Conservation (phyloP, 1,284 basidiomycete genomes). For the Irpex sp. region DNA sequence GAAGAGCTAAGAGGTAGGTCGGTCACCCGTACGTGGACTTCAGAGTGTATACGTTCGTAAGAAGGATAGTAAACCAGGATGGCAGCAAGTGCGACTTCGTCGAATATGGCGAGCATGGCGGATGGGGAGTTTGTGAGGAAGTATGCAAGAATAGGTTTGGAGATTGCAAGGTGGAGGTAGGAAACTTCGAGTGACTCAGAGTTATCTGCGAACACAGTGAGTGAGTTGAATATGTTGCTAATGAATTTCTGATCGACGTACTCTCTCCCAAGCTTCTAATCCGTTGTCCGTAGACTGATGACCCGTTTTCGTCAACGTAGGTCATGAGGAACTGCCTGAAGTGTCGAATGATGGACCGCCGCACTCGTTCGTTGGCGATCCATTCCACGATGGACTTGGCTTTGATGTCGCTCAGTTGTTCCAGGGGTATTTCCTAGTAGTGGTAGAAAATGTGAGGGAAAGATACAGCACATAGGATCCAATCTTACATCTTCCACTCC, state of each 20-base stretch:
- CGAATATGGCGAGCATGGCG: slow-evolving; percentile 92
- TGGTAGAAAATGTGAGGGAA: background rate
- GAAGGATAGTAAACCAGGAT: slow-evolving; percentile 95
- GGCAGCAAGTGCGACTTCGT: slow-evolving; percentile 91
- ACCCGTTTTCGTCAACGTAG: slow-evolving; percentile 88
- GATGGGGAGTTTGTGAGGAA: slow-evolving; percentile 95
- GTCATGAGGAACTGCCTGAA: slow-evolving; percentile 97
- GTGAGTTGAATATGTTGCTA: background rate
- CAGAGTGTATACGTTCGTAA: slow-evolving; percentile 96
- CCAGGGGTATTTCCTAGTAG: slow-evolving; percentile 85
- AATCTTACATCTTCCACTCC: slow-evolving; percentile 74
- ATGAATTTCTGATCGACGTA: slow-evolving; percentile 37
- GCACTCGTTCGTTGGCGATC: slow-evolving; percentile 91
- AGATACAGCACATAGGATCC: background rate
- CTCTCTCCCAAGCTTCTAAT: slow-evolving; percentile 95
- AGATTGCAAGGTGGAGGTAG: slow-evolving; percentile 86
- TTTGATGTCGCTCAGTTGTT: slow-evolving; percentile 97
- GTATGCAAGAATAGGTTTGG: slow-evolving; percentile 94
- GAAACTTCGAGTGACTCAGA: slow-evolving; percentile 97
- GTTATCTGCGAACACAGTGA: slow-evolving; percentile 61
- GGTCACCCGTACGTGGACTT: slow-evolving; percentile 96
- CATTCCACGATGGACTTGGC: slow-evolving; percentile 96
- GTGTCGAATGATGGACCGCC: slow-evolving; percentile 86
- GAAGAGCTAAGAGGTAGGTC: slow-evolving; percentile 90
- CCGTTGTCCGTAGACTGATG: slow-evolving; percentile 92